A percentile compares a stretch with the other conserved stretches of the same genome.
Conservation (phyloP, 768 basidiomycete genomes). For the Rhizopogon vesiculosus region DNA sequence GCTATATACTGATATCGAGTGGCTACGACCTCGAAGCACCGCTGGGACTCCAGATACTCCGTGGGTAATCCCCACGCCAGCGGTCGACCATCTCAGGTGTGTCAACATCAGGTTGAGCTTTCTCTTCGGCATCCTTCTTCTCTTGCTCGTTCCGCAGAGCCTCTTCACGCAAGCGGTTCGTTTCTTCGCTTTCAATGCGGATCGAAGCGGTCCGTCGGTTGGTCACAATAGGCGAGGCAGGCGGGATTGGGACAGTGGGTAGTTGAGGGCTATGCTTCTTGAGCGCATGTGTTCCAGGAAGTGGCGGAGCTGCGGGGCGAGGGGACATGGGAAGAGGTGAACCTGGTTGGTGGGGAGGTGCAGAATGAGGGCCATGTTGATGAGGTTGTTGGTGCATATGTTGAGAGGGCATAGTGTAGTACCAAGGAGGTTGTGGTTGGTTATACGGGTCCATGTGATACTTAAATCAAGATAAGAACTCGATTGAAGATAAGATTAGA, state of each 20-base stretch:
- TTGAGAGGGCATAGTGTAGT: conserved; percentile 30
- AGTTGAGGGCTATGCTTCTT: conserved; percentile 43
- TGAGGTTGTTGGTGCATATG: conserved; percentile 36
- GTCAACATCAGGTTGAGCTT: conserved; percentile 45
- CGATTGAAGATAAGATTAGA: background rate
- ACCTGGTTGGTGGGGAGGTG: conserved; percentile 36
- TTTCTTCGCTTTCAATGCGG: conserved; percentile 62
- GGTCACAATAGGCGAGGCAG: conserved; percentile 26
- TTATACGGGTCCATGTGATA: conserved; percentile 40
- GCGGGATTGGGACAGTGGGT: conserved; percentile 33
- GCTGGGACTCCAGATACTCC: too few species aligned
- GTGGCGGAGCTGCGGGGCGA: conserved; percentile 46
- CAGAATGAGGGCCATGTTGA: conserved; percentile 39
- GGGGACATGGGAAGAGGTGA: conserved; percentile 57
- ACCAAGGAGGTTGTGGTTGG: conserved; percentile 33
- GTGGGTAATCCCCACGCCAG: too few species aligned
- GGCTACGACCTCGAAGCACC: too few species aligned
- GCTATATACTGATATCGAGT: too few species aligned
- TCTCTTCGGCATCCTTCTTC: conserved; percentile 34
- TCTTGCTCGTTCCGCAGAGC: conserved; percentile 37
- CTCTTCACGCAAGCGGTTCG: conserved; percentile 44
- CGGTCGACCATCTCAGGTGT: conserved; percentile 87
- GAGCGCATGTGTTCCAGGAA: conserved; percentile 61
- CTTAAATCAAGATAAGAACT: conserved; percentile 18
- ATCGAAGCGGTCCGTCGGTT: conserved; percentile 39